Evolutionary conservation across 2,329 filamentous ascomycete species (phyloP).

Genomic region (Pseudocercospora fuligena): DNA sequence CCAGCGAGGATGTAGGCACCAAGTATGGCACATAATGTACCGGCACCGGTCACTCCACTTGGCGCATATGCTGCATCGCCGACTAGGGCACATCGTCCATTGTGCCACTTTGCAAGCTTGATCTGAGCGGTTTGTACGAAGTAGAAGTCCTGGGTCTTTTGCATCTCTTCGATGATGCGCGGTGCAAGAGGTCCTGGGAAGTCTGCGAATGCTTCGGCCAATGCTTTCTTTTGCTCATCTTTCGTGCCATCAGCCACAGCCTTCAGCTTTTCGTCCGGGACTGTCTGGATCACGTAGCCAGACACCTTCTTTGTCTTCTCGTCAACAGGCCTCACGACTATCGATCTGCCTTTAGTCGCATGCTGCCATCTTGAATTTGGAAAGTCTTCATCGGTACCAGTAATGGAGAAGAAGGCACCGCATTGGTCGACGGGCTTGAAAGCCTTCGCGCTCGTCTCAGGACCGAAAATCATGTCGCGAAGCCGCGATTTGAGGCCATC

Average conservation of each 20-base stretch:
- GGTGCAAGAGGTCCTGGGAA: conserved; percentile 20
- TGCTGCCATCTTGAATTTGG: conserved; percentile 26
- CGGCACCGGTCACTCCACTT: conserved; percentile 40
- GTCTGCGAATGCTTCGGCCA: conserved; percentile 15
- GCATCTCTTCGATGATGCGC: conserved; percentile 19
- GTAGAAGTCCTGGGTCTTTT: conserved; percentile 49
- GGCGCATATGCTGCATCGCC: conserved; percentile 49
- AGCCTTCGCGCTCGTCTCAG: conserved; percentile 12
- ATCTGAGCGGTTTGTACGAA: conserved; percentile 49
- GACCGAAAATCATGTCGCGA: conserved; percentile 21
- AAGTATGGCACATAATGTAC: conserved; percentile 43
- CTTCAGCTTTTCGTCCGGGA: conserved; percentile 7
- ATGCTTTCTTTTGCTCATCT: conserved; percentile 20
- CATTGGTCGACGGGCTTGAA: conserved; percentile 19
- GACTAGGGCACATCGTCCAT: conserved; percentile 43
- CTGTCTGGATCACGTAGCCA: conserved; percentile 20
- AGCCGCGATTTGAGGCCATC: conserved; percentile 25
- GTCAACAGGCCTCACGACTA: conserved; percentile 30
- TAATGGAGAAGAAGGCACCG: conserved; percentile 38
- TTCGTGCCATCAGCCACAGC: conserved; percentile 15
- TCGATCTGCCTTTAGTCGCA: conserved; percentile 23
- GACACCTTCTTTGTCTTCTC: conserved; percentile 14
- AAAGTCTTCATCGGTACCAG: conserved; percentile 22
- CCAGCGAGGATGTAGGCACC: conserved; percentile 46
- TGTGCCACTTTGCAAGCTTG: conserved; percentile 42